Conservation (phyloP, 768 basidiomycete genomes). For the Lentinus tigrinus region DNA sequence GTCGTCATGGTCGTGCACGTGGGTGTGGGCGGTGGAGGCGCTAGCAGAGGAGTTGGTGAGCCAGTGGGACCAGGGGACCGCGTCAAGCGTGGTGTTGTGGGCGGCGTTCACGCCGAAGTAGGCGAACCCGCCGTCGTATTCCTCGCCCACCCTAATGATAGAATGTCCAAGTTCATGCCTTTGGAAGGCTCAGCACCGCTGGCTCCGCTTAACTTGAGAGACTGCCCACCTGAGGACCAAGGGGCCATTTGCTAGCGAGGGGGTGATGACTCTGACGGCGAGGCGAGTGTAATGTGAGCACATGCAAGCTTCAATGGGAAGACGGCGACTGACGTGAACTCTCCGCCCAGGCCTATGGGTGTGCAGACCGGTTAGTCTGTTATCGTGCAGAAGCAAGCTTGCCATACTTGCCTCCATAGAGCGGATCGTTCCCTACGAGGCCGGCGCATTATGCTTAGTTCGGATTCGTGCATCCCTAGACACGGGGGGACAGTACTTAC, state of each 20-base stretch:
- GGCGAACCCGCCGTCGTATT: constrained; percentile 76
- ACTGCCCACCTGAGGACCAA: constrained; percentile 56
- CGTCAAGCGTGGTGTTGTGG: constrained; percentile 34
- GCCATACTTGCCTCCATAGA: constrained; percentile 67
- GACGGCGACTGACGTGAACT: constrained; percentile 69
- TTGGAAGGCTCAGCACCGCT: too few species aligned
- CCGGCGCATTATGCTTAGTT: too few species aligned
- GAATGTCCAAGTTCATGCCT: constrained; percentile 79
- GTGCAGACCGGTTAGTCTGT: too few species aligned
- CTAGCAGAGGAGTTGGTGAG: constrained; percentile 39
- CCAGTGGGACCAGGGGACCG: constrained; percentile 73
- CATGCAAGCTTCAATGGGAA: background rate
- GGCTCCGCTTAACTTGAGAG: too few species aligned
- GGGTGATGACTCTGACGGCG: constrained; percentile 63
- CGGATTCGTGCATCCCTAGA: too few species aligned
- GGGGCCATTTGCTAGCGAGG: constrained; percentile 71
- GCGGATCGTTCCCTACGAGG: constrained; percentile 77
- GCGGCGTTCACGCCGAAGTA: constrained; percentile 73
- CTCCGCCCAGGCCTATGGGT: constrained; percentile 71
- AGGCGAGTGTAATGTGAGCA: background rate
- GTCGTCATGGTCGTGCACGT: constrained; percentile 20
- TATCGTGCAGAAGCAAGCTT: too few species aligned
- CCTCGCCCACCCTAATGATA: constrained; percentile 78
- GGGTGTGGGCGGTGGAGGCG: constrained; percentile 6
- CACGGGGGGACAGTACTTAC: too few species aligned